These are phyloP conservation scores for Apiospora malaysiana DNA, from an alignment of 2,329 filamentous ascomycete genomes.

Conservation along the genomic window DNA sequence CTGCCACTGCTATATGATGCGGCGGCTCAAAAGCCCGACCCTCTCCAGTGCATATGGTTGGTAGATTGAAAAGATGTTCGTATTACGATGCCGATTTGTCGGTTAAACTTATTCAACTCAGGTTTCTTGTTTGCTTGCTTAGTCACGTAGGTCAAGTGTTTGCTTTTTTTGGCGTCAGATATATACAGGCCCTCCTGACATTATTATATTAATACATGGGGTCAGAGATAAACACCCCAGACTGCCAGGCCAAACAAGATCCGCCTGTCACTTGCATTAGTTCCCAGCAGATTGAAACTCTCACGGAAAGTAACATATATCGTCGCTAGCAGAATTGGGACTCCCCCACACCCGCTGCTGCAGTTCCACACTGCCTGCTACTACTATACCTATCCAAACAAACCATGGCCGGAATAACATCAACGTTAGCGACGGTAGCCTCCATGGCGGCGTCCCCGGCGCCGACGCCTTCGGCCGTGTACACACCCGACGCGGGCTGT, in stretches of 20 bases:
- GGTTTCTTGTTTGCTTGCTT: background rate
- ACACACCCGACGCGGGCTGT: background rate
- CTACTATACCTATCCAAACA: background rate
- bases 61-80: background rate
- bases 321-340: background rate
- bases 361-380: background rate
- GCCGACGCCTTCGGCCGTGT: background rate
- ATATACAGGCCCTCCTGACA: background rate
- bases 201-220: background rate
- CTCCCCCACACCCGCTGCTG: background rate
- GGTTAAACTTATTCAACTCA: background rate
- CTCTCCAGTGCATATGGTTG: background rate
- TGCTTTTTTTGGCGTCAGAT: background rate
- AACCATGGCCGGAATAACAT: background rate
- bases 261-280: conserved; percentile 6
- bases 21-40: background rate
- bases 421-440: background rate
- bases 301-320: background rate
- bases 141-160: conserved; percentile 6
- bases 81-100: background rate
- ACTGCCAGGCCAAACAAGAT: background rate
- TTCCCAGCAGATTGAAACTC: background rate
- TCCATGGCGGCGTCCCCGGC: background rate
- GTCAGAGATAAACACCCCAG: background rate
- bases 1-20: background rate